A percentile compares a stretch with the other conserved stretches of the same genome.
Evolutionary conservation across 495 filamentous ascomycete genomes (phyloP).

Genomic region (Pyrenopolyporus hunteri): DNA sequence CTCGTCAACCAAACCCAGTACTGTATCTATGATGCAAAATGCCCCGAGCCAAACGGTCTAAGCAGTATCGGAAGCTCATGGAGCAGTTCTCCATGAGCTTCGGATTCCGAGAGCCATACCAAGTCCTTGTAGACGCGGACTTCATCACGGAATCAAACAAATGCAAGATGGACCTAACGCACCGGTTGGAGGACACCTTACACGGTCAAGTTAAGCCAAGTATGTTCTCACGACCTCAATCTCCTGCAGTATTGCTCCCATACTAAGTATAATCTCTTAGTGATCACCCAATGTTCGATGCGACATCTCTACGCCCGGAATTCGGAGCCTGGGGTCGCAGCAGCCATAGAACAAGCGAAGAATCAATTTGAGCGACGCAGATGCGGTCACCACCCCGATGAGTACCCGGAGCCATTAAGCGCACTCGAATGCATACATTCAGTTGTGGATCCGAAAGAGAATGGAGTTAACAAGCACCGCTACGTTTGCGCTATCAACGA

Average conservation of each 20-base stretch:
- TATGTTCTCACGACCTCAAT: slow-evolving; percentile 46
- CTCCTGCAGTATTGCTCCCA: background rate
- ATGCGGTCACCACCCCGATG: slow-evolving; percentile 85
- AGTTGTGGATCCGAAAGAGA: slow-evolving; percentile 75
- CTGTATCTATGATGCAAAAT: slow-evolving; percentile 55
- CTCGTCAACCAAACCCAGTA: background rate
- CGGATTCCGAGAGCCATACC: slow-evolving; percentile 90
- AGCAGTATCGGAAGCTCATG: slow-evolving; percentile 97
- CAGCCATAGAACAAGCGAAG: slow-evolving; percentile 72
- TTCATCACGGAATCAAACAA: slow-evolving; percentile 73
- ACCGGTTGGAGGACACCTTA: slow-evolving; percentile 72
- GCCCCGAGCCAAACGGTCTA: slow-evolving; percentile 84
- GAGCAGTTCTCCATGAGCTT: slow-evolving; percentile 82
- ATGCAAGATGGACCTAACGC: slow-evolving; percentile 82
- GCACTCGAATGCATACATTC: slow-evolving; percentile 78
- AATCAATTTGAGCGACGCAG: slow-evolving; percentile 75
- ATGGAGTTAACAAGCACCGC: slow-evolving; percentile 80
- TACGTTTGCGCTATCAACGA: slow-evolving; percentile 87
- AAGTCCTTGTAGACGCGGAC: slow-evolving; percentile 86
- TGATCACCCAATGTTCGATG: slow-evolving; percentile 62
- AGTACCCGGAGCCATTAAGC: slow-evolving; percentile 67
- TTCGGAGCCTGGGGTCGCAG: slow-evolving; percentile 60
- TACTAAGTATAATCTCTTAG: slow-evolving; percentile 22
- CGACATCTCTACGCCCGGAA: slow-evolving; percentile 70
- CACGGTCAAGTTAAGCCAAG: slow-evolving; percentile 85